phyloP scores from a whole-genome alignment of 2,329 filamentous ascomycete species.

The Arachnomyces sp. region DNA sequence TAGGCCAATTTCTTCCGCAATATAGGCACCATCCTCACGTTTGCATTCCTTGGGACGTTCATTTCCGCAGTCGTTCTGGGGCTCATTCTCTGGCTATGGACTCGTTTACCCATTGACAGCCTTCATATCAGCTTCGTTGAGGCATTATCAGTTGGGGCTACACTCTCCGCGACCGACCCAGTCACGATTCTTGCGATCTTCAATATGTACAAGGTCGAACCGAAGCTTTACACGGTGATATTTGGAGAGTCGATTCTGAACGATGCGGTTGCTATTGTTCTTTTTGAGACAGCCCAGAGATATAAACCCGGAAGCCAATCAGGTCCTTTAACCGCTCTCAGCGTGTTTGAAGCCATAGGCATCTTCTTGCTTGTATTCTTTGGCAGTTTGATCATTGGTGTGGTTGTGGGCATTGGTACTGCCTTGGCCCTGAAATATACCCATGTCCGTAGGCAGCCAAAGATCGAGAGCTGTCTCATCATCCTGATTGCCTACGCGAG shows the following conservation, averaged over 20 bases:
- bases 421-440: slow-evolving; percentile 91
- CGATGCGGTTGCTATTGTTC: slow-evolving; percentile 94
- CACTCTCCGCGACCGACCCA: slow-evolving; percentile 90
- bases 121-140: slow-evolving; percentile 86
- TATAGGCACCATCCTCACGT: slow-evolving; percentile 92
- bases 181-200: slow-evolving; percentile 98
- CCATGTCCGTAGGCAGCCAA: slow-evolving; percentile 81
- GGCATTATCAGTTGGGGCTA: slow-evolving; percentile 92
- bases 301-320: slow-evolving; percentile 69
- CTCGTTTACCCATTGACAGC: slow-evolving; percentile 74
- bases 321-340: slow-evolving; percentile 65
- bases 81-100: slow-evolving; percentile 80
- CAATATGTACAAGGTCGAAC: slow-evolving; percentile 98
- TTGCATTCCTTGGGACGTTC: slow-evolving; percentile 94
- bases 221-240: slow-evolving; percentile 96
- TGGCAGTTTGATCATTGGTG: slow-evolving; percentile 80
- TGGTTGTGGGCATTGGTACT: slow-evolving; percentile 76
- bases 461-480: slow-evolving; percentile 93
- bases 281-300: slow-evolving; percentile 94
- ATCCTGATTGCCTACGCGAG: slow-evolving; percentile 91
- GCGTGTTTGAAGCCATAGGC: slow-evolving; percentile 82
- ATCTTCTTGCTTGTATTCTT: slow-evolving; percentile 96
- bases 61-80: slow-evolving; percentile 94
- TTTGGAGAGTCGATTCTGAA: slow-evolving; percentile 98
- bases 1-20: slow-evolving; percentile 96